Evolutionary conservation across 2,329 filamentous ascomycete species (phyloP).

Genomic region (Capronia epimyces): DNA sequence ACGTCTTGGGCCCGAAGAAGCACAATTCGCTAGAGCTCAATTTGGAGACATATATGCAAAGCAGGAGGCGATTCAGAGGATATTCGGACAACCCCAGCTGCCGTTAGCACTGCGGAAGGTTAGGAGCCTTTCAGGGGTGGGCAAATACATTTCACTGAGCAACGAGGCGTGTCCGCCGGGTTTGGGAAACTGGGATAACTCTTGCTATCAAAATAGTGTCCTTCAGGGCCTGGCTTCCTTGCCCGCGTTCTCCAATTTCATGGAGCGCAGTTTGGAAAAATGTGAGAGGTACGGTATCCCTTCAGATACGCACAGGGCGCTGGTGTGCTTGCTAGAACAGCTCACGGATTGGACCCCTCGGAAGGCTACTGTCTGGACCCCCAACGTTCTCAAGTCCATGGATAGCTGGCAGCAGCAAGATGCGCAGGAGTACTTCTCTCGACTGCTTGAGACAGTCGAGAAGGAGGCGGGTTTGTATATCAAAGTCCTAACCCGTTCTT

Average conservation of each 20-base stretch:
- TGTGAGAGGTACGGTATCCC: slow-evolving; percentile 14
- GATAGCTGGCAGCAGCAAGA: slow-evolving; percentile 95
- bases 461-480: slow-evolving; percentile 57
- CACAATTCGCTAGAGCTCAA: slow-evolving; percentile 23
- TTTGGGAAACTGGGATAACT: slow-evolving; percentile 87
- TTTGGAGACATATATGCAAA: slow-evolving; percentile 50
- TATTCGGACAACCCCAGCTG: slow-evolving; percentile 58
- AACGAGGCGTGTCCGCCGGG: slow-evolving; percentile 48
- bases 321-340: slow-evolving; percentile 65
- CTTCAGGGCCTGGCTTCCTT: slow-evolving; percentile 79
- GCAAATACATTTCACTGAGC: slow-evolving; percentile 38
- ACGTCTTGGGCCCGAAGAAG: slow-evolving; percentile 38
- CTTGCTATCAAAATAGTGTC: slow-evolving; percentile 96
- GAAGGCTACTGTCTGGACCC: slow-evolving; percentile 66
- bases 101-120: slow-evolving; percentile 55
- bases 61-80: slow-evolving; percentile 58
- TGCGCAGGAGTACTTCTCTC: slow-evolving; percentile 94
- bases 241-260: slow-evolving; percentile 54
- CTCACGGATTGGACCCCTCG: slow-evolving; percentile 51
- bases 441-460: slow-evolving; percentile 78
- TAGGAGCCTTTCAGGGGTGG: slow-evolving; percentile 51
- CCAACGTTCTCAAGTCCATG: slow-evolving; percentile 77
- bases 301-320: slow-evolving; percentile 46
- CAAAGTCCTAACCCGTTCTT: slow-evolving; percentile 14
- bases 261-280: slow-evolving; percentile 35